Evolutionary conservation across 192 early-diverging fungal species (phyloP).

Genomic region (Radiomyces spectabilis): DNA sequence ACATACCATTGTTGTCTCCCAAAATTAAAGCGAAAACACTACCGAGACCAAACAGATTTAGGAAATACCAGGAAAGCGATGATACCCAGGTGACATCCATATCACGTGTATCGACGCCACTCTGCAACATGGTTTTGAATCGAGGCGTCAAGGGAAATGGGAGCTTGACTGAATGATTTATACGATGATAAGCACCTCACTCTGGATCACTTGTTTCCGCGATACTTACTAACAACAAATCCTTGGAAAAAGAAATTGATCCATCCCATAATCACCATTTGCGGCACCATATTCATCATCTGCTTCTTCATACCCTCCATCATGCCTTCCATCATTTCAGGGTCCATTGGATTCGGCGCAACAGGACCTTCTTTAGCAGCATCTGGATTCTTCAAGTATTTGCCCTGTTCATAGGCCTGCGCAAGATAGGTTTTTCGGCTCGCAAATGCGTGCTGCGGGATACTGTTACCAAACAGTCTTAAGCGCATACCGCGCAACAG

Average conservation of each 20-base stretch:
- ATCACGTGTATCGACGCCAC: slow-evolving; percentile 88
- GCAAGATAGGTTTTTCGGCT: slow-evolving; percentile 64
- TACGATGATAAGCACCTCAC: not conserved
- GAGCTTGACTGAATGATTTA: slow-evolving; percentile 64
- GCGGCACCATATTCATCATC: slow-evolving; percentile 96
- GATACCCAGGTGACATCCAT: slow-evolving; percentile 99
- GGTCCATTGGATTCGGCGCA: slow-evolving; percentile 86
- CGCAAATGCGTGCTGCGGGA: slow-evolving; percentile 67
- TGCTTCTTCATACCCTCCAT: slow-evolving; percentile 99
- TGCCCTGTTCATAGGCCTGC: slow-evolving; percentile 73
- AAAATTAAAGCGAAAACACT: slow-evolving; percentile 89
- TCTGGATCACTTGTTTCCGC: not conserved
- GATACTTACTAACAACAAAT: slow-evolving; percentile 81
- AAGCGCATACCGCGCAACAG: slow-evolving; percentile 67
- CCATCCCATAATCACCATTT: slow-evolving; percentile 98
- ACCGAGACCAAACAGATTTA: slow-evolving; percentile 92
- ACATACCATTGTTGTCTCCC: slow-evolving; percentile 78
- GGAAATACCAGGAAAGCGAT: slow-evolving; percentile 96
- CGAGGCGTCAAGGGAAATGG: slow-evolving; percentile 94
- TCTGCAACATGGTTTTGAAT: slow-evolving; percentile 98
- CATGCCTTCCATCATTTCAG: slow-evolving; percentile 89
- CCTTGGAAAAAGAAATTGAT: slow-evolving; percentile 98
- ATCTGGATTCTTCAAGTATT: slow-evolving; percentile 82
- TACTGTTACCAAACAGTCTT: slow-evolving; percentile 56
- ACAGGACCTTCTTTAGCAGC: slow-evolving; percentile 38